A percentile compares a stretch with the other conserved stretches of the same genome.
phyloP scores from a whole-genome alignment of 331 rosid genomes.

The Dryas integrifolia region DNA sequence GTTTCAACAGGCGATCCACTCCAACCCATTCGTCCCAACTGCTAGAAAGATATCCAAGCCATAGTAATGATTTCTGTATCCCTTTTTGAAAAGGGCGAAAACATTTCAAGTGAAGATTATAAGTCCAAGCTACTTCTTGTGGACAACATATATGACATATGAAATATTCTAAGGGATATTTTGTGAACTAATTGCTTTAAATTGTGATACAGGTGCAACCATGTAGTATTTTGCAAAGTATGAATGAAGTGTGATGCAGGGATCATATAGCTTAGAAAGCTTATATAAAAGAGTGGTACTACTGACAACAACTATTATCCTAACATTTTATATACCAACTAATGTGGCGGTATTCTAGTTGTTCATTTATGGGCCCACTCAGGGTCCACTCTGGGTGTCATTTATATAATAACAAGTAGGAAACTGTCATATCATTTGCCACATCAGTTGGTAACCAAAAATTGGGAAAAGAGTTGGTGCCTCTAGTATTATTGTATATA shows the following conservation, averaged over 20 bases:
- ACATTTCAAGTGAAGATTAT: conserved; percentile 19
- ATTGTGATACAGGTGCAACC: neutral
- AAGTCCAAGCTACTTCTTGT: conserved; percentile 16
- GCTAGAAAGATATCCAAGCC: conserved; percentile 64
- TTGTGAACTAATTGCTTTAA: neutral
- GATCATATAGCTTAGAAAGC: too few relatives aligned
- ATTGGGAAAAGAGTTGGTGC: too few relatives aligned
- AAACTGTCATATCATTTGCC: too few relatives aligned
- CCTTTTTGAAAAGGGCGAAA: conserved; percentile 38
- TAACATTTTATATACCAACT: too few relatives aligned
- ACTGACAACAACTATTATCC: too few relatives aligned
- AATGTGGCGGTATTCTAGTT: too few relatives aligned
- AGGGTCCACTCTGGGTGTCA: too few relatives aligned
- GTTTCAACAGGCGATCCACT: conserved; percentile 67
- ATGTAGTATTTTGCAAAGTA: neutral
- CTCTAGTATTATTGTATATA: neutral
- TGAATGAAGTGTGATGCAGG: neutral
- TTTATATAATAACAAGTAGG: too few relatives aligned
- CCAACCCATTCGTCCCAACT: conserved; percentile 99
- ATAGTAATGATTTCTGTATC: conserved; percentile 51
- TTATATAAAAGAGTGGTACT: too few relatives aligned
- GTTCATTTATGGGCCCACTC: too few relatives aligned
- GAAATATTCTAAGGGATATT: neutral
- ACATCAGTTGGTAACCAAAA: too few relatives aligned
- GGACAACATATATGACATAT: neutral